Evolutionary conservation across 1,139 yeast species (phyloP), one percentile per base, ranked within the genome.

Genomic region (Debaryomycetaceae sp.): DNA sequence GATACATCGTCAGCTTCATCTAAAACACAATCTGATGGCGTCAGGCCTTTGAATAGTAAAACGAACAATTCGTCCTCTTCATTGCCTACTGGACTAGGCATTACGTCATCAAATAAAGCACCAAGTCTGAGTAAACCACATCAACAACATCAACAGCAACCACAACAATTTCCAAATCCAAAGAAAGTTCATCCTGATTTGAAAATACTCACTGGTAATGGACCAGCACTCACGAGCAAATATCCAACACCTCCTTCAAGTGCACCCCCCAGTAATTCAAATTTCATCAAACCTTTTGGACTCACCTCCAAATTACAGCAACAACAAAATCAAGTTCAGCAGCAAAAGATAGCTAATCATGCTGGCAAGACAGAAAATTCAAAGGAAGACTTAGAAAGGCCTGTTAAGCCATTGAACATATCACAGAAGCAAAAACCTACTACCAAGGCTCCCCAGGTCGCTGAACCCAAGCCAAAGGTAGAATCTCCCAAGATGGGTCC

Each of bases 101-200:
- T 52, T 38, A 44, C 58, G 34, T 14, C 39, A 11, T 24, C 14
- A 7, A 22, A 20, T n/a, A 6, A 36, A 17, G 8, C 20, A 33
- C 14, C 45, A 51, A 17, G 20, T 17, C 20, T 17, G 20, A 11
- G 2, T 11, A 63, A 52, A 34, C 75, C 75, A 7, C 65, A 56
- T 45, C 68, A 59, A 45, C 53, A 52, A 11, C 73, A 73, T 5
- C 75, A 75, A 8, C 48, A 57, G 13, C 52, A 62, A 34, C 75
- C 75, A 7, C 65, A 56, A 45, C 68, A 59, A 45, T 52, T 51
- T 11, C 8, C 31, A 8, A 11, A 7, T 27, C 47, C 55, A 24
- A 49, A 47, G 37, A 63, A 63, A 37, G 58, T 60, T 11, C 73
- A 63, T 45, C 72, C 73, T 35, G 68, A 64, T 40, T 59, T 66